Percentiles rank a stretch among this genome's conserved stretches.
These are phyloP conservation scores for Cladosporium halotolerans DNA, from an alignment of 2,329 filamentous ascomycete genomes.

Conservation along the genomic window DNA sequence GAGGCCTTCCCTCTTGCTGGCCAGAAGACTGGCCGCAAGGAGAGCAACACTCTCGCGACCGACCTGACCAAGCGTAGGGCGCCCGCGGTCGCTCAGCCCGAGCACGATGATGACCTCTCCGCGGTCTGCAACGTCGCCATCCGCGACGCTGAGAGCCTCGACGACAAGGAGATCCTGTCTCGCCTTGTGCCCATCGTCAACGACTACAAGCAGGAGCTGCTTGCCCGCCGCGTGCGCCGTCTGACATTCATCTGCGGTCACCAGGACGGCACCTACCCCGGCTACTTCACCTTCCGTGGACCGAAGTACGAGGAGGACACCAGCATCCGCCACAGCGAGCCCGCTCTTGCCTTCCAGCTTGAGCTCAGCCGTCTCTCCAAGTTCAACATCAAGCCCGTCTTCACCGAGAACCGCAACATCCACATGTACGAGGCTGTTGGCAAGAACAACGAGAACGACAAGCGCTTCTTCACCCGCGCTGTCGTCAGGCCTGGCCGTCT, in stretches of 20 bases:
- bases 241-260: conserved; percentile 95
- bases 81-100: conserved; percentile 43
- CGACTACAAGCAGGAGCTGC: conserved; percentile 75
- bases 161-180: conserved; percentile 72
- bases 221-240: conserved; percentile 74
- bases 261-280: conserved; percentile 88
- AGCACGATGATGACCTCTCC: conserved; percentile 70
- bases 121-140: conserved; percentile 91
- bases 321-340: conserved; percentile 95
- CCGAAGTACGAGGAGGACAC: conserved; percentile 83
- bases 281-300: conserved; percentile 97
- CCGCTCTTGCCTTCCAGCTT: conserved; percentile 95
- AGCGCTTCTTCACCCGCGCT: conserved; percentile 96
- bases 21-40: conserved; percentile 38
- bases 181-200: conserved; percentile 72
- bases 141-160: conserved; percentile 74
- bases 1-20: conserved; percentile 63
- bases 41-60: conserved; percentile 53
- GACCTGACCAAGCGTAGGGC: conserved; percentile 68
- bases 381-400: conserved; percentile 97
- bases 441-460: conserved; percentile 91
- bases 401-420: conserved; percentile 98
- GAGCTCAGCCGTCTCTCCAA: conserved; percentile 89
- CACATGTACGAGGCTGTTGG: conserved; percentile 97
- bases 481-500: conserved; percentile 91